Conservation (phyloP, 768 basidiomycete genomes). For the Macrolepiota albuminosa region DNA sequence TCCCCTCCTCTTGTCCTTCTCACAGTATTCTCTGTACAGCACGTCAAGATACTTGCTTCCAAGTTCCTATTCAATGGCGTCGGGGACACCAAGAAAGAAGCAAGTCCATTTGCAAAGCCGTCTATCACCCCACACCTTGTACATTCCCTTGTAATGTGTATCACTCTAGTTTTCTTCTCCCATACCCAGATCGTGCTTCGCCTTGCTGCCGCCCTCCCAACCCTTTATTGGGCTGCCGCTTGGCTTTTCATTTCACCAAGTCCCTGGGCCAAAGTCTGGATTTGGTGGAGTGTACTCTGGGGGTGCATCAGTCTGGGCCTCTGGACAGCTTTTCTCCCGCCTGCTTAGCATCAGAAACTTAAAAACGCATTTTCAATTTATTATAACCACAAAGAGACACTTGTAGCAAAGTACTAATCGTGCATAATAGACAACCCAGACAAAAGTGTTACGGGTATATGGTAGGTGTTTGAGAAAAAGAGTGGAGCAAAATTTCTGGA, state of each 20-base stretch:
- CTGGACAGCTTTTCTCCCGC: slow-evolving; percentile 86
- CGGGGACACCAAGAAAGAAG: neutral
- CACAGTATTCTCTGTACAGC: slow-evolving; percentile 33
- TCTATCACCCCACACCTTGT: slow-evolving; percentile 67
- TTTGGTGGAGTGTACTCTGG: slow-evolving; percentile 80
- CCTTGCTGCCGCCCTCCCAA: slow-evolving; percentile 68
- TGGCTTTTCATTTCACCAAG: slow-evolving; percentile 40
- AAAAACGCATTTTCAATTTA: neutral
- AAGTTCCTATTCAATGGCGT: neutral
- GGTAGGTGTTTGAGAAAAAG: neutral
- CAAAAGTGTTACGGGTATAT: neutral
- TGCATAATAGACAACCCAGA: neutral
- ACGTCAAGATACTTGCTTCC: slow-evolving; percentile 20
- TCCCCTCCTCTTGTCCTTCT: slow-evolving; percentile 60
- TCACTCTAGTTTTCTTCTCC: slow-evolving; percentile 68
- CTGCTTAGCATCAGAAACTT: slow-evolving; percentile 50
- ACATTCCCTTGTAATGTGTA: slow-evolving; percentile 60
- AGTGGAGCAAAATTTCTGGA: neutral
- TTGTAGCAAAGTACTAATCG: neutral
- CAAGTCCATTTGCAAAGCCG: slow-evolving; percentile 29
- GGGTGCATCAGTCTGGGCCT: slow-evolving; percentile 62
- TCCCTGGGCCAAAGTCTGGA: slow-evolving; percentile 54
- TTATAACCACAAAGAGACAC: neutral
- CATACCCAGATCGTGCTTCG: slow-evolving; percentile 88
- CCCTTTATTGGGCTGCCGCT: slow-evolving; percentile 84